phyloP scores from a whole-genome alignment of 2,329 filamentous ascomycete genomes.

The Nigrospora oryzae region DNA sequence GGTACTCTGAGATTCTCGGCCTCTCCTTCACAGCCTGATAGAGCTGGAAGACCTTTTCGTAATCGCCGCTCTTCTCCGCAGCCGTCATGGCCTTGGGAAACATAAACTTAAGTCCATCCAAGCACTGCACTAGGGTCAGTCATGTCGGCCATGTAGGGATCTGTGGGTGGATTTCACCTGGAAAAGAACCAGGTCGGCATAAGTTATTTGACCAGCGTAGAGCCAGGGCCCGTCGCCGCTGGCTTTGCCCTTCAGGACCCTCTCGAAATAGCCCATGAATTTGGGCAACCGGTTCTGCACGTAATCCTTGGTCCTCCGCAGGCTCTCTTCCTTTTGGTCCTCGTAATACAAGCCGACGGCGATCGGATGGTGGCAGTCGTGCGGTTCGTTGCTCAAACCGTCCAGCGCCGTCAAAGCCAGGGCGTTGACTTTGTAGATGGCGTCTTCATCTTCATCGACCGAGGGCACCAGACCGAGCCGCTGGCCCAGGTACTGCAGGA shows the following conservation, averaged over 20 bases:
- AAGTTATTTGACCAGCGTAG: slow-evolving; percentile 56
- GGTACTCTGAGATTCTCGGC: slow-evolving; percentile 58
- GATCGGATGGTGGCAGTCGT: slow-evolving; percentile 71
- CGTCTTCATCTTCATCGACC: slow-evolving; percentile 20
- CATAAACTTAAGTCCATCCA: slow-evolving; percentile 54
- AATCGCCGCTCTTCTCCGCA: slow-evolving; percentile 47
- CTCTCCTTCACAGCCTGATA: slow-evolving; percentile 55
- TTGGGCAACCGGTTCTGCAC: slow-evolving; percentile 58
- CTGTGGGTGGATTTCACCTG: slow-evolving; percentile 39
- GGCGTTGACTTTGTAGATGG: slow-evolving; percentile 50
- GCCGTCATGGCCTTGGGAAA: slow-evolving; percentile 60
- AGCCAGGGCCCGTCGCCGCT: slow-evolving; percentile 54
- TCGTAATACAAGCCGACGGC: slow-evolving; percentile 55
- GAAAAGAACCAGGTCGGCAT: slow-evolving; percentile 67
- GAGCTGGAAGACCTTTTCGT: slow-evolving; percentile 52
- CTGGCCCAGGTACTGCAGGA: slow-evolving; percentile 61
- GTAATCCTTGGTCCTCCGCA: slow-evolving; percentile 49
- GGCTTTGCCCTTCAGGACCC: slow-evolving; percentile 50
- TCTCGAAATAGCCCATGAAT: slow-evolving; percentile 63
- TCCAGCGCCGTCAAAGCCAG: slow-evolving; percentile 65
- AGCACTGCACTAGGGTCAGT: slow-evolving; percentile 22
- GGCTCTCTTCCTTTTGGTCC: slow-evolving; percentile 62
- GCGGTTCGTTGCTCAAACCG: slow-evolving; percentile 59
- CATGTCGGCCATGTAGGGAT: neutral
- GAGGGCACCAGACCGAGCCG: slow-evolving; percentile 45